phyloP scores from a whole-genome alignment of 2,329 filamentous ascomycete genomes.

The Pseudogymnoascus sp. region DNA sequence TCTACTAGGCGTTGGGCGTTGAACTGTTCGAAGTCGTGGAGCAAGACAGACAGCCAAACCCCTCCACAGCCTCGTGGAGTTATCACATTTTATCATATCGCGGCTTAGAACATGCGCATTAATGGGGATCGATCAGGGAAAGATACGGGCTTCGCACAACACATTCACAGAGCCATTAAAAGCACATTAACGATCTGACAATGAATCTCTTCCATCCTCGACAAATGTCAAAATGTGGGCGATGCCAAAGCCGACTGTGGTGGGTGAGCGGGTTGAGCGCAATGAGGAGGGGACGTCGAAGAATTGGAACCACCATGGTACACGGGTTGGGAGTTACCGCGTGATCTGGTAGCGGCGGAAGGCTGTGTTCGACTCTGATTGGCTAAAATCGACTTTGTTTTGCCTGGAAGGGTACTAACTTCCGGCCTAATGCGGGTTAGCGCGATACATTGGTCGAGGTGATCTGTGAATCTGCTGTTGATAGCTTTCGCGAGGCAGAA shows the following conservation, averaged over 20 bases:
- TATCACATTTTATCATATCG: slow-evolving; percentile 9
- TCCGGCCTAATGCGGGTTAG: background rate
- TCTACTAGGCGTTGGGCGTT: background rate
- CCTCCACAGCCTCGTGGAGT: slow-evolving; percentile 4
- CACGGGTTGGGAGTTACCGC: background rate
- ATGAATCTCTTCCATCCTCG: background rate
- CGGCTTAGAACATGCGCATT: background rate
- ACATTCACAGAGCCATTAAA: background rate
- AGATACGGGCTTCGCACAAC: background rate
- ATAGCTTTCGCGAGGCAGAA: slow-evolving; percentile 5
- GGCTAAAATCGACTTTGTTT: background rate
- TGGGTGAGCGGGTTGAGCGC: background rate
- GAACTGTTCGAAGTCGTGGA: background rate
- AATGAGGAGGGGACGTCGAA: slow-evolving; percentile 8
- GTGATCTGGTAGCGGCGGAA: slow-evolving; percentile 8
- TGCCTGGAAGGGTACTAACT: background rate
- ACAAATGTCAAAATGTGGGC: slow-evolving; percentile 1
- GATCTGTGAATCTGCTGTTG: slow-evolving; percentile 9
- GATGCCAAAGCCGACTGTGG: background rate
- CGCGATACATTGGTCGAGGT: background rate
- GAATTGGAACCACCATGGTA: background rate
- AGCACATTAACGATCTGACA: background rate
- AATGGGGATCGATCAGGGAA: background rate
- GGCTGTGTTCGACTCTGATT: background rate
- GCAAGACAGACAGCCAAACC: slow-evolving; percentile 1